Conservation (phyloP, 2,329 filamentous ascomycete genomes). For the Ascochyta pisi region DNA sequence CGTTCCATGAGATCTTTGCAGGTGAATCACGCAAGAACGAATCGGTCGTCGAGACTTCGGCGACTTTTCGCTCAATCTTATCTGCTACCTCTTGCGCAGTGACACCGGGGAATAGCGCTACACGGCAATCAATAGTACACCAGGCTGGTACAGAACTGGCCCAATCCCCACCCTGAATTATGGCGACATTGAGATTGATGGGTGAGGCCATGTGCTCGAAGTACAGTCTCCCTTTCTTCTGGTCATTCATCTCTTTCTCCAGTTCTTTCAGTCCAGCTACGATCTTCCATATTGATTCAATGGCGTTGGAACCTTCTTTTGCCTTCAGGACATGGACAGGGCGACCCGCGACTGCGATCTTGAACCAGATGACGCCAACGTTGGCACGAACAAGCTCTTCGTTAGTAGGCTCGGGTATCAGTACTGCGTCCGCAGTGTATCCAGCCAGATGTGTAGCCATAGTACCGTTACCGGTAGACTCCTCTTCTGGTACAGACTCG, state of each 20-base stretch:
- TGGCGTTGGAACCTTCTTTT: constrained; percentile 27
- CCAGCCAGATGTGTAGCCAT: constrained; percentile 28
- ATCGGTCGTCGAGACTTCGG: constrained; percentile 13
- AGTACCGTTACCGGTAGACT: constrained; percentile 30
- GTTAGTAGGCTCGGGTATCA: constrained; percentile 27
- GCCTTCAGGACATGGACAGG: constrained; percentile 28
- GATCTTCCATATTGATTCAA: constrained; percentile 26
- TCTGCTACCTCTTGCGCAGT: constrained; percentile 24
- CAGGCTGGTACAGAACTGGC: constrained; percentile 30
- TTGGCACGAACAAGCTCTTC: constrained; percentile 31
- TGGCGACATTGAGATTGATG: constrained; percentile 29
- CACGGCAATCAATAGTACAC: constrained; percentile 31
- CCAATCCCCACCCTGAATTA: constrained; percentile 32
- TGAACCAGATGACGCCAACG: constrained; percentile 32
- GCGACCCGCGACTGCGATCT: constrained; percentile 26
- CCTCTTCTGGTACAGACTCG: constrained; percentile 29
- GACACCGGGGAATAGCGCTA: constrained; percentile 28
- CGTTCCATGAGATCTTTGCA: constrained; percentile 29
- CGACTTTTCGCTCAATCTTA: constrained; percentile 23
- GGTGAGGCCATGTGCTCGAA: constrained; percentile 24
- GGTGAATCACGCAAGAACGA: constrained; percentile 24
- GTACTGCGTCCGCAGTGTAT: constrained; percentile 26
- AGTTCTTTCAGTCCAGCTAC: constrained; percentile 23
- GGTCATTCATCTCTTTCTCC: constrained; percentile 27
- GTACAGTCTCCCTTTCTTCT: constrained; percentile 23